These are phyloP conservation scores for Paracoccidioides brasiliensis DNA, from an alignment of 2,329 filamentous ascomycete species.

Conservation along the genomic window DNA sequence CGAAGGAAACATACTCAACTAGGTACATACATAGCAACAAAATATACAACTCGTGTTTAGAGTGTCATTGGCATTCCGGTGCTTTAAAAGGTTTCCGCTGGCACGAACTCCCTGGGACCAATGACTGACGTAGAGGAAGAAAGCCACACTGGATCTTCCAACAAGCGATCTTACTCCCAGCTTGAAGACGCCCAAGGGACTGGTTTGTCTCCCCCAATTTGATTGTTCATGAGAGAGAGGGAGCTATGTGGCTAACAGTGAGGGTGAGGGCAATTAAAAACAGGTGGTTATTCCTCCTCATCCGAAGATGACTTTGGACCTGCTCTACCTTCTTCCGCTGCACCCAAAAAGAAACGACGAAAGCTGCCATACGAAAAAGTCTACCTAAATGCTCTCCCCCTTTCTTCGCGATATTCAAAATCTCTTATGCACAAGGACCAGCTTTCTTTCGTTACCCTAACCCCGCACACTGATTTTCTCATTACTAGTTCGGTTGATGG, in stretches of 20 bases:
- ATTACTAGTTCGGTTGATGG: slow-evolving; percentile 90
- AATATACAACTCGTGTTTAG: no score
- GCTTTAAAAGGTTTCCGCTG: no score
- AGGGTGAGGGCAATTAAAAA: background rate
- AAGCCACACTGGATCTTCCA: slow-evolving; percentile 17
- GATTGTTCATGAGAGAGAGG: slow-evolving; percentile 14
- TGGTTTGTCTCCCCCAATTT: slow-evolving; percentile 20
- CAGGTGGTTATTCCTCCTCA: slow-evolving; percentile 43
- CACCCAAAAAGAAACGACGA: slow-evolving; percentile 79
- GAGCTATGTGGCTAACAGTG: background rate
- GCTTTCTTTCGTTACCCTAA: slow-evolving; percentile 74
- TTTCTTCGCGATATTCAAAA: slow-evolving; percentile 71
- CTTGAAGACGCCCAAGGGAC: slow-evolving; percentile 29
- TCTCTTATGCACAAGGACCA: slow-evolving; percentile 99
- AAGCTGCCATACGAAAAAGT: slow-evolving; percentile 90
- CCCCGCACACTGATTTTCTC: slow-evolving; percentile 83
- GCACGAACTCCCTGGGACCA: background rate
- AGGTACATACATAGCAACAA: no score
- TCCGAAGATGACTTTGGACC: slow-evolving; percentile 91
- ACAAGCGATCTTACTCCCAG: slow-evolving; percentile 46
- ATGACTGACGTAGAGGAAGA: slow-evolving; percentile 19
- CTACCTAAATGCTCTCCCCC: slow-evolving; percentile 79
- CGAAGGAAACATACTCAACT: no score
- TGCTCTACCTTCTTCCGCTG: slow-evolving; percentile 60
- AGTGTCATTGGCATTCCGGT: no score